Evolutionary conservation across 2,329 filamentous ascomycete genomes (phyloP).

Genomic region (Nemania serpens): DNA sequence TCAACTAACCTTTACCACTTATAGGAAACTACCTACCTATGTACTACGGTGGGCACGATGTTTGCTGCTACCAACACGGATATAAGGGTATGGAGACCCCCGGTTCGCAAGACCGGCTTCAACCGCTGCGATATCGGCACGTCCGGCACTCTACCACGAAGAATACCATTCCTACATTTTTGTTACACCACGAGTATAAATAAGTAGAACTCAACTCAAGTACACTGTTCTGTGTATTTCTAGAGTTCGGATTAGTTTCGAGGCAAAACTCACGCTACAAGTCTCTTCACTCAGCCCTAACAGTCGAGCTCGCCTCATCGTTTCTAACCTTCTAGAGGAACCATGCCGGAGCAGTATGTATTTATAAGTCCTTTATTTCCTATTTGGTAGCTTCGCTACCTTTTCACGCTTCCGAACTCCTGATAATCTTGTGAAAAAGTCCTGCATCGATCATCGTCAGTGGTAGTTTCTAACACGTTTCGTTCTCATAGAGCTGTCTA

Average conservation of each 20-base stretch:
- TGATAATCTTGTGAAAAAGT: background rate
- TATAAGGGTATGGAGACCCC: no score
- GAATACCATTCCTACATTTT: background rate
- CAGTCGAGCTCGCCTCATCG: background rate
- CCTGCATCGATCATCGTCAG: background rate
- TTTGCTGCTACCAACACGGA: no score
- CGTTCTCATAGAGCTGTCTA: slow-evolving; percentile 9
- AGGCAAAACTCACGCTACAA: background rate
- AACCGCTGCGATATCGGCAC: background rate
- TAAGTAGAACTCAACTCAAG: background rate
- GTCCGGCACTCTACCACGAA: background rate
- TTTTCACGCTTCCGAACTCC: background rate
- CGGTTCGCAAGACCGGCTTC: background rate
- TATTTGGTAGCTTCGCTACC: background rate
- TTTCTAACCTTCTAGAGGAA: background rate
- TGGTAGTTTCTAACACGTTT: background rate
- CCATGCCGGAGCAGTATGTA: slow-evolving; percentile 21
- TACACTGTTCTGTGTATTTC: background rate
- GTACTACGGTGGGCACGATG: no score
- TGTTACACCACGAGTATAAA: background rate
- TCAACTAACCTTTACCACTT: no score
- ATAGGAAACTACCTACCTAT: no score
- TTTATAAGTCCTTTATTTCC: background rate
- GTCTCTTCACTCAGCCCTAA: background rate
- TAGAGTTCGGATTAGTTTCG: no score